Evolutionary conservation across 192 early-diverging fungal genomes (phyloP).

Genomic region (Coemansia sp.): DNA sequence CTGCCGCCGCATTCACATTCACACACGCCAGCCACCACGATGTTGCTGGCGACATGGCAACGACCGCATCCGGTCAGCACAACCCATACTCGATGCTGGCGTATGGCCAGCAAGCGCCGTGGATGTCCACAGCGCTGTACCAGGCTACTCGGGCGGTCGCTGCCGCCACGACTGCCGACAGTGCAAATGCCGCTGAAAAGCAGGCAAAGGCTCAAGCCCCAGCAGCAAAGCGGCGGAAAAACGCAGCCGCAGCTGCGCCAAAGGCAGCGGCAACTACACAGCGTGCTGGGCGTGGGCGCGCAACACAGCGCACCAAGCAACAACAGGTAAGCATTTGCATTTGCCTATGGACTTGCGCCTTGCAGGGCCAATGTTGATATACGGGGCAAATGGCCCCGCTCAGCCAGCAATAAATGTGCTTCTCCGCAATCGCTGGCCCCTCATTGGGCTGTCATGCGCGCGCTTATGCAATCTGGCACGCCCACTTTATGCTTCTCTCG

Average conservation of each 20-base stretch:
- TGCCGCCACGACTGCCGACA: slow-evolving; percentile 18
- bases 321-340: slow-evolving; percentile 28
- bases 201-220: slow-evolving; percentile 21
- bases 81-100: slow-evolving; percentile 35
- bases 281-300: slow-evolving; percentile 25
- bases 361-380: background rate
- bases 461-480: slow-evolving; percentile 5
- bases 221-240: slow-evolving; percentile 42
- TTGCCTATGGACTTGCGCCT: background rate
- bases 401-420: background rate
- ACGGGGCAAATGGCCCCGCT: background rate
- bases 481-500: slow-evolving; percentile 5
- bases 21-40: slow-evolving; percentile 8
- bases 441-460: background rate
- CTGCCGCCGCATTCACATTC: slow-evolving; percentile 6
- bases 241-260: slow-evolving; percentile 23
- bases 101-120: slow-evolving; percentile 20
- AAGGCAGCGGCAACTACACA: slow-evolving; percentile 11
- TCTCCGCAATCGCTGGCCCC: background rate
- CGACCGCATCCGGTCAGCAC: slow-evolving; percentile 9
- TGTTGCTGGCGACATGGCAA: background rate
- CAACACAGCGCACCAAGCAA: slow-evolving; percentile 39
- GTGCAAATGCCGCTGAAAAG: slow-evolving; percentile 6
- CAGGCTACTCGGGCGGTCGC: slow-evolving; percentile 51
- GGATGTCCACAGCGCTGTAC: slow-evolving; percentile 42